These are phyloP conservation scores for Diddensiella transvaalensis DNA, from an alignment of 805 yeast genomes.

Conservation along the genomic window DNA sequence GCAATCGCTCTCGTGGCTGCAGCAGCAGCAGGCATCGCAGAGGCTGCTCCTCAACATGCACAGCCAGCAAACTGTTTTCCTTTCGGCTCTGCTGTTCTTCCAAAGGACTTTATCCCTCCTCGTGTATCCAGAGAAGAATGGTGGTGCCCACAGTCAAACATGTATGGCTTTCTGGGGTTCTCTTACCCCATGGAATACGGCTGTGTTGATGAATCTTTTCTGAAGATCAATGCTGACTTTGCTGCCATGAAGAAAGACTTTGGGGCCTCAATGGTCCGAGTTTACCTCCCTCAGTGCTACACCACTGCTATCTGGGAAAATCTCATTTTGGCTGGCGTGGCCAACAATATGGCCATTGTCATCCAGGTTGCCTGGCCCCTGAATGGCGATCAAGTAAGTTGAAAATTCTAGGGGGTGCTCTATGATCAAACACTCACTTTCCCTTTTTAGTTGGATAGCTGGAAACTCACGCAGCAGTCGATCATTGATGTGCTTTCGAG, in stretches of 20 bases:
- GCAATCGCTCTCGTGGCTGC: neutral
- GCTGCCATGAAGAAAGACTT: constrained; percentile 6
- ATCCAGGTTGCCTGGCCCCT: constrained; percentile 10
- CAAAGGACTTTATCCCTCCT: neutral
- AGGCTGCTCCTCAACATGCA: neutral
- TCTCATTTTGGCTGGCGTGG: constrained; percentile 3
- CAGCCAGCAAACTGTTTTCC: constrained; percentile 6
- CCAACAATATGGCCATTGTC: constrained; percentile 5
- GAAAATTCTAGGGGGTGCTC: no score
- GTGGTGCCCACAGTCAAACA: constrained; percentile 10
- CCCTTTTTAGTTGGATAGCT: neutral
- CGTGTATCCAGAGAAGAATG: constrained; percentile 3
- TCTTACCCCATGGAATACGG: constrained; percentile 9
- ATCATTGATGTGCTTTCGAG: constrained; percentile 3
- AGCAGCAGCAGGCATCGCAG: neutral
- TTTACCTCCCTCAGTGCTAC: constrained; percentile 7
- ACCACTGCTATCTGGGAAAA: constrained; percentile 7
- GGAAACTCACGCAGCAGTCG: constrained; percentile 1
- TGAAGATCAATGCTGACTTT: constrained; percentile 4
- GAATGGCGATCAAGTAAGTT: constrained; percentile 4
- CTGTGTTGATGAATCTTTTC: neutral
- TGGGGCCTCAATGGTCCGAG: constrained; percentile 9
- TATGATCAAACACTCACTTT: no score
- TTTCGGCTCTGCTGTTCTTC: constrained; percentile 4
- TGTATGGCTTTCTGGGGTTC: constrained; percentile 9